phyloP scores from a whole-genome alignment of 2,329 filamentous ascomycete species.

The Exophiala spinifera region DNA sequence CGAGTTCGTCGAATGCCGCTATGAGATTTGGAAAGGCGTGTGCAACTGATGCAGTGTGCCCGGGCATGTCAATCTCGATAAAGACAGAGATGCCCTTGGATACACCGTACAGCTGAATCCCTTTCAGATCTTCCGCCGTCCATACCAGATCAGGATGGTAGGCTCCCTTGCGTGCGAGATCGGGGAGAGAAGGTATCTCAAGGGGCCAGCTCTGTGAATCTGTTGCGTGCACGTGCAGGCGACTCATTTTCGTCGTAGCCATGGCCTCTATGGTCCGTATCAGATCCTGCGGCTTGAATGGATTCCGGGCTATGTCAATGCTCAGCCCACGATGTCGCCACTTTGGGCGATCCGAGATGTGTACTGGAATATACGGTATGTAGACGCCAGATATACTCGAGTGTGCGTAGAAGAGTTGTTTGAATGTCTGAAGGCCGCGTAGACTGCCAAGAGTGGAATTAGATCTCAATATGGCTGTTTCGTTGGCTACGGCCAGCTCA shows the following conservation, averaged over 20 bases:
- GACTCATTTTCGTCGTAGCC: constrained; percentile 55
- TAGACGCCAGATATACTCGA: constrained; percentile 50
- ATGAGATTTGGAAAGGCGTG: constrained; percentile 69
- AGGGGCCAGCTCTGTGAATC: constrained; percentile 65
- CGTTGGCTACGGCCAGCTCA: constrained; percentile 26
- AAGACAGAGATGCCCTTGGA: constrained; percentile 68
- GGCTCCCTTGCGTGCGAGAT: constrained; percentile 68
- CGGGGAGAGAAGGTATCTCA: constrained; percentile 71
- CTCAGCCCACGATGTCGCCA: constrained; percentile 77
- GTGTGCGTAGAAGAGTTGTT: constrained; percentile 33
- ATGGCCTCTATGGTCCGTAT: constrained; percentile 74
- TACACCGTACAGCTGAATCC: constrained; percentile 68
- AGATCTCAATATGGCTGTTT: constrained; percentile 27
- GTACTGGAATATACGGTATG: constrained; percentile 66
- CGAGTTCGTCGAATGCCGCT: constrained; percentile 56
- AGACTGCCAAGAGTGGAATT: constrained; percentile 30
- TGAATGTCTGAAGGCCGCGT: constrained; percentile 31
- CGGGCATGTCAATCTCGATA: constrained; percentile 77
- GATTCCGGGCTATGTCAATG: constrained; percentile 73
- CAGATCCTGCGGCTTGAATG: constrained; percentile 65
- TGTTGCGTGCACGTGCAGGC: constrained; percentile 56
- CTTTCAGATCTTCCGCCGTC: constrained; percentile 59
- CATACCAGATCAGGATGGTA: constrained; percentile 68
- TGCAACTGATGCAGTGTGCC: constrained; percentile 68
- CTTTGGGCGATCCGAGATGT: constrained; percentile 68